Conservation (phyloP, 2,329 filamentous ascomycete genomes). For the Pseudonectria buxi region DNA sequence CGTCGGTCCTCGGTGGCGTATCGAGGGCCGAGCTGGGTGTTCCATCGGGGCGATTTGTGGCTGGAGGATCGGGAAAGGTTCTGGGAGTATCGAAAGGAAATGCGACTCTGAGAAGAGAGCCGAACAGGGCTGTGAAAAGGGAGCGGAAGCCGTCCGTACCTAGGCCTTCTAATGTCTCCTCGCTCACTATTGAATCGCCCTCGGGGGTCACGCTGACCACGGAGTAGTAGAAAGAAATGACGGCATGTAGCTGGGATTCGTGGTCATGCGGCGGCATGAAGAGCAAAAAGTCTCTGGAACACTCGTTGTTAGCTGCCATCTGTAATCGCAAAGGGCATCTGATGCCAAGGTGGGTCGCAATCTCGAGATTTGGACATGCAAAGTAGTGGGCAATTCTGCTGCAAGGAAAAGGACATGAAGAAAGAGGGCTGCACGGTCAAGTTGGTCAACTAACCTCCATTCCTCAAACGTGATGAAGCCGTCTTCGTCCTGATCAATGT, state of each 20-base stretch:
- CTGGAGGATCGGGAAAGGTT: conserved; percentile 20
- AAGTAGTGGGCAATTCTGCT: conserved; percentile 21
- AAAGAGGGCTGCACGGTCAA: too few species aligned
- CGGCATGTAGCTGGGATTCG: conserved; percentile 66
- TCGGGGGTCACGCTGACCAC: conserved; percentile 86
- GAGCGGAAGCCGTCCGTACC: conserved; percentile 62
- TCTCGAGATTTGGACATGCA: conserved; percentile 19
- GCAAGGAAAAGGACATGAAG: conserved; percentile 3
- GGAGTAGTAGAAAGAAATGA: conserved; percentile 86
- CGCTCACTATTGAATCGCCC: conserved; percentile 87
- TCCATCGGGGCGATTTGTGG: conserved; percentile 8
- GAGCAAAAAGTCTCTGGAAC: conserved; percentile 75
- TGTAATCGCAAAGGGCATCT: too few species aligned
- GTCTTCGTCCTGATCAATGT: conserved; percentile 86
- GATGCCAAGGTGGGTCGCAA: too few species aligned
- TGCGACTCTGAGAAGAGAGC: conserved; percentile 65
- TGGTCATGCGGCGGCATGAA: conserved; percentile 67
- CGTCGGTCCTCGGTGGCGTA: conserved; percentile 7
- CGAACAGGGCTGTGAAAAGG: conserved; percentile 67
- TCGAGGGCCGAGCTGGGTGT: conserved; percentile 7
- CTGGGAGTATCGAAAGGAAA: conserved; percentile 34
- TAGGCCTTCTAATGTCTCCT: conserved; percentile 87
- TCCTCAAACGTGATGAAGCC: conserved; percentile 86
- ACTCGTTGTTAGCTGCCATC: conserved; percentile 17
- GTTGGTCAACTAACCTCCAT: conserved; percentile 71